Evolutionary conservation across 2,329 filamentous ascomycete genomes (phyloP), one percentile per base, ranked within the genome.

Genomic region (Botrytis porri): DNA sequence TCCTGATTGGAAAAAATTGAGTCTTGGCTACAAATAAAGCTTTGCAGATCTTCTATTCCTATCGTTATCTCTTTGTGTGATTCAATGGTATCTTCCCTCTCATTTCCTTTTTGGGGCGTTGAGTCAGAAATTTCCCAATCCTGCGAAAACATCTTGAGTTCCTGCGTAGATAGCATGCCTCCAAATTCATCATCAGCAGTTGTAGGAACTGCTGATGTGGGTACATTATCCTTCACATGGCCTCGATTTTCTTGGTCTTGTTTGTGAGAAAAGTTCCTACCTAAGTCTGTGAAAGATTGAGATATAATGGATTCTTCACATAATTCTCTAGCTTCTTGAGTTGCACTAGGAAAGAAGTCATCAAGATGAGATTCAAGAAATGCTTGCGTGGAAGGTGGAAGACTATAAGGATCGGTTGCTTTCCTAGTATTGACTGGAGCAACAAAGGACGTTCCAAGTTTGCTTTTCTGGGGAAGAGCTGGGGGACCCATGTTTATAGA

Each of bases 331-430:
- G 83, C 82, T 77, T 88, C 85, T 76, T 90, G 88, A 0, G 86
- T 88, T 0, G 86, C 83, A n/a, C 84, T 86, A 0, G 87, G 87
- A 62, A 88, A 86, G 74, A 88, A 84, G 71, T 88, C 86, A 57
- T 88, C 86, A 12, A 86, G 77, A 73, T 87, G 83, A 59, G 79
- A 77, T 43, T 83, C 80, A 14, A 88, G 80, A n/a, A 89, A 88
- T 14, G 84, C 81, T 74, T 88, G 87, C 0, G 87, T 89, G 75
- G 85, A 86, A 10, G 83, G 82, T 29, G 76, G 80, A 1, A 76
- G 63, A 45, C 60, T 69, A n/a, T 18, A 54, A 63, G 43, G 20
- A 54, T 48, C 70, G 25, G 14, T 20, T 35, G n/a, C 54, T 51
- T 51, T 37, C n/a, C 14, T 29, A 8, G 29, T 29, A 20, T 25